phyloP scores from a whole-genome alignment of 805 yeast genomes.

The Sugiyamaella americana region DNA sequence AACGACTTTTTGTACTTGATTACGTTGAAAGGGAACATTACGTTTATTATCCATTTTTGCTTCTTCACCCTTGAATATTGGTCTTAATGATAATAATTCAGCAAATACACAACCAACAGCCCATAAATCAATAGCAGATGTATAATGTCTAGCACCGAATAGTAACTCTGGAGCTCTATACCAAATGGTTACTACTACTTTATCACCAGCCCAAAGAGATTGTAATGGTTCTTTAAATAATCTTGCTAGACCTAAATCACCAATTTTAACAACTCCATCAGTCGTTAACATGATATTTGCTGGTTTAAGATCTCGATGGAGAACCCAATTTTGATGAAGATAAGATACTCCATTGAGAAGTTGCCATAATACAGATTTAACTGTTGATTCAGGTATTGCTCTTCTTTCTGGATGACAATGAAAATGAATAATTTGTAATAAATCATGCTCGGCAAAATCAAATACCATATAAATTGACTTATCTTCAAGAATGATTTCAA shows the following conservation, averaged over 20 bases:
- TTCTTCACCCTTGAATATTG: slow-evolving; percentile 96
- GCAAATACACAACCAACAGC: slow-evolving; percentile 95
- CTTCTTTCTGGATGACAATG: slow-evolving; percentile 86
- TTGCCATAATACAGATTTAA: slow-evolving; percentile 88
- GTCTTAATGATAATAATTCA: slow-evolving; percentile 79
- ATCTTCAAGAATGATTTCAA: slow-evolving; percentile 79
- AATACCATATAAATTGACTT: slow-evolving; percentile 91
- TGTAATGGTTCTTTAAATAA: slow-evolving; percentile 82
- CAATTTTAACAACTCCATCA: slow-evolving; percentile 88
- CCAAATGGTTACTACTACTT: slow-evolving; percentile 96
- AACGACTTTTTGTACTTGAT: slow-evolving; percentile 82
- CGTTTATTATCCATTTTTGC: slow-evolving; percentile 92
- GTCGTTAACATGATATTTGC: slow-evolving; percentile 95
- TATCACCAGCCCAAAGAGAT: slow-evolving; percentile 83
- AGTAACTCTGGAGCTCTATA: slow-evolving; percentile 89
- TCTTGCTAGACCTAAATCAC: slow-evolving; percentile 89
- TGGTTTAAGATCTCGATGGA: slow-evolving; percentile 94
- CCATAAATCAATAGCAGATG: slow-evolving; percentile 92
- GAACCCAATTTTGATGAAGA: slow-evolving; percentile 91
- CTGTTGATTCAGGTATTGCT: slow-evolving; percentile 68
- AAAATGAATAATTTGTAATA: slow-evolving; percentile 86
- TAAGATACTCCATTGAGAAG: slow-evolving; percentile 85
- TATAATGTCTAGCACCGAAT: slow-evolving; percentile 86
- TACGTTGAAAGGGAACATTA: slow-evolving; percentile 88
- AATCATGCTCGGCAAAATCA: slow-evolving; percentile 94